Percentiles rank a stretch among this genome's conserved stretches.
phyloP scores from a whole-genome alignment of 2,329 filamentous ascomycete genomes.

The Penicillium sp. region DNA sequence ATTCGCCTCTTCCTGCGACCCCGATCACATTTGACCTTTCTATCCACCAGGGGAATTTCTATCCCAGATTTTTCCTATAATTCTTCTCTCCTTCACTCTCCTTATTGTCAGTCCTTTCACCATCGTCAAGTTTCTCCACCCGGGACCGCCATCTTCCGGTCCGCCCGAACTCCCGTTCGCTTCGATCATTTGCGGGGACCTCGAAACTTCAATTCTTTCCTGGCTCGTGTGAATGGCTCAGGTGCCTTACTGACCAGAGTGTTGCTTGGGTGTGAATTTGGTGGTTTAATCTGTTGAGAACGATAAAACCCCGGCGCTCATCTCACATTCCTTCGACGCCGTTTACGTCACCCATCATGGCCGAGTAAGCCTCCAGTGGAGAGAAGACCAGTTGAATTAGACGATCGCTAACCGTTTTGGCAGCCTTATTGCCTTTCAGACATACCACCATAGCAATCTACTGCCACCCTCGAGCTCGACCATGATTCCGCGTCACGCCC shows the following conservation, averaged over 20 bases:
- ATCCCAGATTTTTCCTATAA: neutral
- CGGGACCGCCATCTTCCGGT: slow-evolving; percentile 7
- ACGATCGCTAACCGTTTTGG: slow-evolving; percentile 16
- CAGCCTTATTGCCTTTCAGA: slow-evolving; percentile 42
- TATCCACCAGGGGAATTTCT: slow-evolving; percentile 4
- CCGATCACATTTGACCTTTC: slow-evolving; percentile 2
- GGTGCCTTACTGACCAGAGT: slow-evolving; percentile 11
- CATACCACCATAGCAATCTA: slow-evolving; percentile 36
- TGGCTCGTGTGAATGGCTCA: slow-evolving; percentile 18
- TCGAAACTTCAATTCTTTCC: slow-evolving; percentile 3
- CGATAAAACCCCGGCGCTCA: neutral
- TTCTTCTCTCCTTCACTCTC: slow-evolving; percentile 12
- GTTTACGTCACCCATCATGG: slow-evolving; percentile 35
- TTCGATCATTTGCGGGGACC: slow-evolving; percentile 27
- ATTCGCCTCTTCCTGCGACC: slow-evolving; percentile 6
- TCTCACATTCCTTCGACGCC: slow-evolving; percentile 21
- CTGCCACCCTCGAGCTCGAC: slow-evolving; percentile 36
- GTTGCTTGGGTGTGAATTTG: slow-evolving; percentile 18
- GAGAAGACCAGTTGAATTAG: neutral
- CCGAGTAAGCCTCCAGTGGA: slow-evolving; percentile 35
- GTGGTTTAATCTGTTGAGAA: neutral
- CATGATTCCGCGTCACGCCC: slow-evolving; percentile 38
- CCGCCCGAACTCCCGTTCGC: slow-evolving; percentile 11
- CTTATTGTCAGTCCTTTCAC: slow-evolving; percentile 11
- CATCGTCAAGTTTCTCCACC: neutral